A percentile compares a stretch with the other conserved stretches of the same genome.
Evolutionary conservation across 441 rosid genomes (phyloP).

Genomic region (Bocquillonia castaneifolia): DNA sequence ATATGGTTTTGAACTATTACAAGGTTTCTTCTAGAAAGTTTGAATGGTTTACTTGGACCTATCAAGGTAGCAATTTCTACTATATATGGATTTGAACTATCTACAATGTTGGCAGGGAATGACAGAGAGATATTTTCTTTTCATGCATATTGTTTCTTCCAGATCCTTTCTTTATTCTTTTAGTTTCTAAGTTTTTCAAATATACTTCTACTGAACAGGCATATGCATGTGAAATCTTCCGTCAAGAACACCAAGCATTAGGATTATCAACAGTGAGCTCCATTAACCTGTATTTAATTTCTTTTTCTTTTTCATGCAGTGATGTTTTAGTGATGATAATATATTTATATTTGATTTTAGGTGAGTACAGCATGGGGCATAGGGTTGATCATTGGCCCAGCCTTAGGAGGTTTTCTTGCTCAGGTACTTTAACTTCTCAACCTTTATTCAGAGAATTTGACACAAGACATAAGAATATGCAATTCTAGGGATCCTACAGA

Average conservation of each 20-base stretch:
- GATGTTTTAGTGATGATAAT: conserved; percentile 7
- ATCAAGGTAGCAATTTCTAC: conserved; percentile 47
- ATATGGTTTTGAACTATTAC: conserved; percentile 21
- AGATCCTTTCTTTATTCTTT: not conserved
- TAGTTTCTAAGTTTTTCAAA: not conserved
- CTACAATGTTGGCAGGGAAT: too few relatives aligned
- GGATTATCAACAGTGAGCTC: conserved; percentile 70
- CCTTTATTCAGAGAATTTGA: not conserved
- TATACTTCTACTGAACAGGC: conserved; percentile 42
- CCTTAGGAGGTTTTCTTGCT: conserved; percentile 84
- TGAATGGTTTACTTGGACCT: conserved; percentile 80
- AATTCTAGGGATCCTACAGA: too few relatives aligned
- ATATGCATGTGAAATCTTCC: conserved; percentile 64
- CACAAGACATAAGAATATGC: too few relatives aligned
- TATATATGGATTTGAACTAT: not conserved
- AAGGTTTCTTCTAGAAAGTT: conserved; percentile 73
- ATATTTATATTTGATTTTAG: conserved; percentile 34
- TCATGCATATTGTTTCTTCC: too few relatives aligned
- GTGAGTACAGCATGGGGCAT: conserved; percentile 88
- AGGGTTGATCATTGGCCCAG: conserved; percentile 91
- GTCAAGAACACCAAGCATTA: conserved; percentile 66
- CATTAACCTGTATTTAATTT: not conserved
- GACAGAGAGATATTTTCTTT: too few relatives aligned
- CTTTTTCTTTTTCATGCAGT: not conserved
- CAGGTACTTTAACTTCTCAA: conserved; percentile 47